Evolutionary conservation across 352 stramenopile genomes (phyloP).

Genomic region (Albugo candida): DNA sequence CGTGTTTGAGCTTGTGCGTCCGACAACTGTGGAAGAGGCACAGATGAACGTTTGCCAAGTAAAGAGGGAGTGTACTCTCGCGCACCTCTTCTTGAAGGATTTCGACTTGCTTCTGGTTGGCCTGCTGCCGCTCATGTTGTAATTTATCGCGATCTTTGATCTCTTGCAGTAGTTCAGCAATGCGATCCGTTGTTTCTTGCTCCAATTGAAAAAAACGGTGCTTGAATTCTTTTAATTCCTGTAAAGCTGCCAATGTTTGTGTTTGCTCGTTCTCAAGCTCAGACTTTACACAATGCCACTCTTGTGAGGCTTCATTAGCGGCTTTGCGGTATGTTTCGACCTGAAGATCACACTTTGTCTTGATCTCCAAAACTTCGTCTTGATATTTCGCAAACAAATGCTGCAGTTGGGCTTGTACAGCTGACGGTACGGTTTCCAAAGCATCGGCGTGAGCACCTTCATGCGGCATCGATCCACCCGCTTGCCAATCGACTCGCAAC

Average conservation of each 20-base stretch:
- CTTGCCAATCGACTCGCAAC: conserved; percentile 9
- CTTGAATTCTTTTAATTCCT: conserved; percentile 62
- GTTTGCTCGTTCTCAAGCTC: conserved; percentile 32
- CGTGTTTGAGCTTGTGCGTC: conserved; percentile 14
- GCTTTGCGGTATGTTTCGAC: conserved; percentile 43
- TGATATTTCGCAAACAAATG: conserved; percentile 21
- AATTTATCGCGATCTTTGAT: conserved; percentile 26
- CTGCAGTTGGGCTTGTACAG: conserved; percentile 13
- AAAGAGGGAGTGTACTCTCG: too few species aligned
- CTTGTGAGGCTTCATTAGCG: conserved; percentile 28
- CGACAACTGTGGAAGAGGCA: conserved; percentile 10
- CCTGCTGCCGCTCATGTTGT: conserved; percentile 1
- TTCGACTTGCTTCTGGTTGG: conserved; percentile 10
- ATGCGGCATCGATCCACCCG: not conserved
- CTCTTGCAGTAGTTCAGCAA: conserved; percentile 41
- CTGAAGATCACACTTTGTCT: conserved; percentile 31
- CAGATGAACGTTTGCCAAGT: not conserved
- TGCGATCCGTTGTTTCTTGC: conserved; percentile 29
- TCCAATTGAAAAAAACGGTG: conserved; percentile 42
- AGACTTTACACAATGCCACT: conserved; percentile 55
- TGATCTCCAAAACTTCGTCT: conserved; percentile 19
- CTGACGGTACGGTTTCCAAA: not conserved
- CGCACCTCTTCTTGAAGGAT: too few species aligned
- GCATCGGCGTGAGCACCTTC: not conserved
- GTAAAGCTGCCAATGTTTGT: conserved; percentile 24